phyloP scores from a whole-genome alignment of 129 eudicot genomes.

The Apium graveolens region DNA sequence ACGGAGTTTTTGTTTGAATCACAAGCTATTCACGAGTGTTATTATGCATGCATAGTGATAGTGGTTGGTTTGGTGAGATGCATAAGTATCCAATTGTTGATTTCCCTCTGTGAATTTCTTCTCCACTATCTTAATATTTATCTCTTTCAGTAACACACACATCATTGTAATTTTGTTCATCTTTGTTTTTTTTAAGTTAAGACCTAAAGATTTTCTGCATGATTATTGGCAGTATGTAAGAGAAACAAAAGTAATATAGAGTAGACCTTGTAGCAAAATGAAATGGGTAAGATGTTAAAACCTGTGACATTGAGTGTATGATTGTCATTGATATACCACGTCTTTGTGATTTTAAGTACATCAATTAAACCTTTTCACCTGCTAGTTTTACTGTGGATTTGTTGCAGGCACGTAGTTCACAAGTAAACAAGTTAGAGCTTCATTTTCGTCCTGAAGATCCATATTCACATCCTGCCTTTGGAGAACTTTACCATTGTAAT shows the following conservation, averaged over 20 bases:
- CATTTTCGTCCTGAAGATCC: constrained; percentile 98
- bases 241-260: background rate
- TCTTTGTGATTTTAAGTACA: background rate
- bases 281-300: background rate
- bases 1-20: background rate
- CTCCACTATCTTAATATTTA: background rate
- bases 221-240: background rate
- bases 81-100: background rate
- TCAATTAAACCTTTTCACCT: background rate
- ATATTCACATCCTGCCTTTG: constrained; percentile 76
- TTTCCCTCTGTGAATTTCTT: background rate
- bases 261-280: background rate
- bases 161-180: background rate
- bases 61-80: background rate
- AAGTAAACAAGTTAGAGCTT: constrained; percentile 64
- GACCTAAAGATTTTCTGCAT: background rate
- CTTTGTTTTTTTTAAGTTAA: background rate
- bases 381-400: constrained; percentile 11
- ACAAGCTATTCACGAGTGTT: too few species aligned
- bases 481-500: constrained; percentile 48
- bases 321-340: background rate
- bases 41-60: background rate
- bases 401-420: constrained; percentile 59
- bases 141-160: background rate
- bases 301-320: background rate